Base-by-base conservation (phyloP, 2,329 filamentous ascomycete species). In the Colletotrichum aenigma region DNA sequence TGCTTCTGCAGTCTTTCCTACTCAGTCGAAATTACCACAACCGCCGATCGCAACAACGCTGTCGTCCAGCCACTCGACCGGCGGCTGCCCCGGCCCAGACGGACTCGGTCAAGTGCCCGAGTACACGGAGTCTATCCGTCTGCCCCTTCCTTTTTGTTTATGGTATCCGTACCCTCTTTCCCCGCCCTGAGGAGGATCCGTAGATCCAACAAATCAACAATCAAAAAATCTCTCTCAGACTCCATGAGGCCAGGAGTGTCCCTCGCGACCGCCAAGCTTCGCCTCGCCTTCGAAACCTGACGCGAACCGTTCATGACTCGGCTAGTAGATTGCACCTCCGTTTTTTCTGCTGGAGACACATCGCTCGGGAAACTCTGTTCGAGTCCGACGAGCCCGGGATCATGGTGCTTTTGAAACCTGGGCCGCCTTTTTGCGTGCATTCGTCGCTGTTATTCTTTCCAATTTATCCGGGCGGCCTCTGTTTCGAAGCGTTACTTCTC, bases 231-330 rank as follows among this genome's bases (percentile, higher is more conserved):
- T 18, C 24, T 56, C 21, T 60, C 28, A 36, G 32, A 67, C 52
- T 48, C 28, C n/a, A 52, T 21, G 58, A 26, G 26, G 56, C 24
- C n/a, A 30, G 43, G 43, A 52, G 43, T 48, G n/a, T 21, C 28
- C n/a, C 58, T 21, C 28, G 58, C 28, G 58, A 36, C 58, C 58
- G 58, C 58, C 58, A 62, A 62, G 58, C 58, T 62, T 21, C 18
- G 43, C 30, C 28, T 62, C n/a, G 30, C 32, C 16, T 71, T 58
- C 28, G 43, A 72, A 67, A 72, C 70, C 69, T 73, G 73, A 75
- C 69, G 62, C 64, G 64, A 58, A 67, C 70, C 16, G 38, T 15
- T 58, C 70, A 76, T 74, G 74, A 76, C 74, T 76, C 74, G 70
- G 43, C 58, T 18, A 18, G 38, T 36, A 73, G 55, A 75, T 75